Evolutionary conservation across 106 monocot genomes (phyloP).

Genomic region (Allium cepa): DNA sequence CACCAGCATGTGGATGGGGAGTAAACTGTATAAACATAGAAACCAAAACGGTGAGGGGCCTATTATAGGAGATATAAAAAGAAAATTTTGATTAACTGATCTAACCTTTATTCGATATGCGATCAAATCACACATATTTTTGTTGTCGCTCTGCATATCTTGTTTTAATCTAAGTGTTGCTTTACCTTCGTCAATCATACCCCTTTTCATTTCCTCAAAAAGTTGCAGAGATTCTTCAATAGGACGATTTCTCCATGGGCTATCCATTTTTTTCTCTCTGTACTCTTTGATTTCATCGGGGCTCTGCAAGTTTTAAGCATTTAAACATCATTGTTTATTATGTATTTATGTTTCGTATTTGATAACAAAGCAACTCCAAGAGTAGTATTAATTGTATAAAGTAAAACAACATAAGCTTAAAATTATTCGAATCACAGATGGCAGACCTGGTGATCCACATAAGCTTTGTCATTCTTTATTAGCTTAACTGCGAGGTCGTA

Average conservation of each 20-base stretch:
- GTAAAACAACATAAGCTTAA: too few species aligned
- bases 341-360: too few species aligned
- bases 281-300: conserved; percentile 93
- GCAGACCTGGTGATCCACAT: conserved; percentile 99
- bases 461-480: conserved; percentile 64
- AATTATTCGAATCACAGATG: background rate
- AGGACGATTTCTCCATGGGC: conserved; percentile 96
- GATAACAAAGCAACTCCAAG: too few species aligned
- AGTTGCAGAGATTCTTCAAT: conserved; percentile 75
- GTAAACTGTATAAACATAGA: conserved; percentile 52
- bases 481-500: conserved; percentile 84
- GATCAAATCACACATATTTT: conserved; percentile 98
- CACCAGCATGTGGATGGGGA: conserved; percentile 96
- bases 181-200: conserved; percentile 89
- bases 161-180: conserved; percentile 93
- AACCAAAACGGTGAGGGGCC: background rate
- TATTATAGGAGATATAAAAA: conserved; percentile 3
- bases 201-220: conserved; percentile 85
- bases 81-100: background rate
- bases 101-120: conserved; percentile 96
- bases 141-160: conserved; percentile 98
- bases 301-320: conserved; percentile 14
- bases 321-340: too few species aligned
- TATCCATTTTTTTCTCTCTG: conserved; percentile 88
- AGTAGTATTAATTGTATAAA: too few species aligned